These are phyloP conservation scores for Trichosporon coremiiforme DNA, from an alignment of 1,284 basidiomycete genomes.

Conservation along the genomic window DNA sequence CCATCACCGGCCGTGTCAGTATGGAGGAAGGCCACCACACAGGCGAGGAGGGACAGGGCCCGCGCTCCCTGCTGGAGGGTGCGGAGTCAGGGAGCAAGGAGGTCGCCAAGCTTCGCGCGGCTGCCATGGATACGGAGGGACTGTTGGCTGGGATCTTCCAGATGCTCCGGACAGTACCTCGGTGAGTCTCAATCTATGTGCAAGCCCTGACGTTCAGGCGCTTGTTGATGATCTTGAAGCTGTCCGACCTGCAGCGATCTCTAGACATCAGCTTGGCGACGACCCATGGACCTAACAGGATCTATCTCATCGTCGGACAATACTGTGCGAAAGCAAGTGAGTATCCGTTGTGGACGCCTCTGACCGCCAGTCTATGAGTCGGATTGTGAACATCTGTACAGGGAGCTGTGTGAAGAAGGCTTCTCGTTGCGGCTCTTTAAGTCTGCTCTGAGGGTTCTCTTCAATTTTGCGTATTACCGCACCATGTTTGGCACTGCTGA, in stretches of 20 bases:
- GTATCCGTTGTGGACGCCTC: conserved; percentile 19
- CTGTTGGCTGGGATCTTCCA: conserved; percentile 79
- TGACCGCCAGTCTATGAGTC: conserved; percentile 73
- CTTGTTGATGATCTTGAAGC: conserved; percentile 54
- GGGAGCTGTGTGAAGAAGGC: conserved; percentile 28
- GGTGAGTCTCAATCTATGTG: conserved; percentile 58
- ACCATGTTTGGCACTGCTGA: conserved; percentile 47
- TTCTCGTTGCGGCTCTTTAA: conserved; percentile 35
- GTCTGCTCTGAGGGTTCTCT: conserved; percentile 29
- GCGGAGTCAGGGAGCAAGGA: conserved; percentile 70
- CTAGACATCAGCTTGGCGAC: conserved; percentile 62
- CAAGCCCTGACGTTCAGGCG: conserved; percentile 36
- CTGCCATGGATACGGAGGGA: conserved; percentile 77
- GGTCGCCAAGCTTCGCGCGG: conserved; percentile 62
- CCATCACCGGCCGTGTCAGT: conserved; percentile 68
- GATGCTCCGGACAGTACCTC: conserved; percentile 76
- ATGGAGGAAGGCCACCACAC: conserved; percentile 39
- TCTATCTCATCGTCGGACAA: conserved; percentile 89
- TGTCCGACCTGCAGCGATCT: conserved; percentile 70
- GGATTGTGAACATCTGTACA: conserved; percentile 58
- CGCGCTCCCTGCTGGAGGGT: conserved; percentile 74
- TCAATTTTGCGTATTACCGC: conserved; percentile 43
- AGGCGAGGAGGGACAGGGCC: conserved; percentile 42
- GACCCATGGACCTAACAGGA: conserved; percentile 67
- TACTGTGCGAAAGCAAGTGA: conserved; percentile 67